These are phyloP conservation scores for Phytopythium ostracodes DNA, from an alignment of 352 stramenopile species.

Conservation along the genomic window DNA sequence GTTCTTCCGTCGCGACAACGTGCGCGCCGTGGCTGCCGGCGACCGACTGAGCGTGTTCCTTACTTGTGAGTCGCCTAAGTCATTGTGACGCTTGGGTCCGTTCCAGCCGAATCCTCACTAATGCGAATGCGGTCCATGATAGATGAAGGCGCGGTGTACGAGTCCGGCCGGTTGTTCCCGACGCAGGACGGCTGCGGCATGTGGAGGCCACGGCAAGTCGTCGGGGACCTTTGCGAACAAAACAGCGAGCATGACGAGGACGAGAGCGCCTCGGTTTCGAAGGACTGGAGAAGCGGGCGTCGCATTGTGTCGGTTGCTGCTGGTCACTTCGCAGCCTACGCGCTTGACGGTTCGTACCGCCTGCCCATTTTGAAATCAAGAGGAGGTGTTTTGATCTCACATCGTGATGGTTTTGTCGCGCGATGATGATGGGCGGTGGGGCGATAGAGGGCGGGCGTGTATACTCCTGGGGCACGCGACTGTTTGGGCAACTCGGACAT, in stretches of 20 bases:
- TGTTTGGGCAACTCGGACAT: constrained; percentile 57
- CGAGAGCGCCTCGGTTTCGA: neutral
- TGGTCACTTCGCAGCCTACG: constrained; percentile 51
- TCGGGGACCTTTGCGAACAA: neutral
- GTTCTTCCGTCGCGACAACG: constrained; percentile 28
- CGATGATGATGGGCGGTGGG: neutral
- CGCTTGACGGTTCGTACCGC: constrained; percentile 36
- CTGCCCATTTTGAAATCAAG: neutral
- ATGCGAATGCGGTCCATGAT: neutral
- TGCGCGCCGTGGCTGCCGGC: constrained; percentile 42
- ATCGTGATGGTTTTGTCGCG: neutral
- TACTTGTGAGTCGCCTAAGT: constrained; percentile 31
- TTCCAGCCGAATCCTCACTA: too few relatives aligned
- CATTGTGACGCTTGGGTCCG: too few relatives aligned
- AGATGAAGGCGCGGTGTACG: constrained; percentile 35
- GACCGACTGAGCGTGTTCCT: constrained; percentile 63
- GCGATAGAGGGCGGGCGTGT: constrained; percentile 32
- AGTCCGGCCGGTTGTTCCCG: constrained; percentile 48
- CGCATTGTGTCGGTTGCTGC: constrained; percentile 38
- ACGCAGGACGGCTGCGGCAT: constrained; percentile 53
- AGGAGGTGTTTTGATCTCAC: neutral
- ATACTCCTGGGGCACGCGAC: constrained; percentile 54
- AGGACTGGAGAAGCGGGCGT: neutral
- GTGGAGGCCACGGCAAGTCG: constrained; percentile 41
- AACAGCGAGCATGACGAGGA: neutral